Base-by-base conservation (phyloP, 306 rosid species). In the Trifolium fragiferum region DNA sequence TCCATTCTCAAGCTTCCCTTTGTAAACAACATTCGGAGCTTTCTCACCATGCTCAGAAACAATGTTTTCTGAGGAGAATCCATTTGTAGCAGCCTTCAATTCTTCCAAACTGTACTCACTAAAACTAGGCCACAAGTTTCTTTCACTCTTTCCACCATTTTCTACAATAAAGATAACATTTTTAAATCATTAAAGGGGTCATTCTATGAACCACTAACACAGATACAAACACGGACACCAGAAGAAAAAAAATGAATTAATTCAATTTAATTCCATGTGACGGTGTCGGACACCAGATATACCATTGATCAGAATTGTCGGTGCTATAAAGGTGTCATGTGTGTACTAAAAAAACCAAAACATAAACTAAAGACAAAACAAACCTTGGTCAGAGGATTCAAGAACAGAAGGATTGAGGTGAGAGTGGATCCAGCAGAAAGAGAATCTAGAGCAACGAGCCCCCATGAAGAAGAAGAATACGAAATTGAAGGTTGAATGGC, bases 31-130 rank as follows among this genome's bases (percentile, higher is more conserved):
- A 80, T 93, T 93, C 10, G 98, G 98, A 78, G 98, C 98, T 81
- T 90, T 93, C 69, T 89, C 91, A 18, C 98, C 98, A 77, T 93
- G 98, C 86, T 93, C 98, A 46, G 97, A 92, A 8, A 92, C 98
- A 23, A 92, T 84, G 83, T 87, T 92, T 13, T 92, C 98, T 13
- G 93, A 75, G 8, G 91, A 84, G 64, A 93, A 93, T 5, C 93
- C 93, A 30, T 69, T 40, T 60, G 98, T 89, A 27, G 95, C 93
- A 57, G 63, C 79, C 51, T 89, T 93, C 66, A 93, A 87, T 64
- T 85, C 87, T 77, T 93, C 97, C 70, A 86, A 76, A 69, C 85
- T 89, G 82, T 87, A 93, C 90, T 93, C 95, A 61, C 77, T 40
- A 85, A 89, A 90, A 82, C 81, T 82, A 10, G 90, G 90, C 85